Evolutionary conservation across 345 rosid species (phyloP), one percentile per base, ranked within the genome.

Genomic region (Balakata baccata): DNA sequence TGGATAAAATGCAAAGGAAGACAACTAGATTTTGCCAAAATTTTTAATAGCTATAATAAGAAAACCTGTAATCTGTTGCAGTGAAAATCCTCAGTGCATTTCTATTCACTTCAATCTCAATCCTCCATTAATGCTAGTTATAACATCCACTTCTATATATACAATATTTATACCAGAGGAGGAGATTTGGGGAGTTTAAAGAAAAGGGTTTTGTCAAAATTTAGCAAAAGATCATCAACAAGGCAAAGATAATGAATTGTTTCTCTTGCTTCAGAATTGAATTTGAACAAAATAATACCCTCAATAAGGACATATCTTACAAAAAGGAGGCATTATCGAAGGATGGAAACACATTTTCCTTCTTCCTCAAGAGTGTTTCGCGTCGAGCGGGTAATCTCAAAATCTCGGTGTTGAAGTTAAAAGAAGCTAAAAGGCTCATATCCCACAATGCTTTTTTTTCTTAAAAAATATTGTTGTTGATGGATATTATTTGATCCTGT

Each of bases 231-330:
- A 45, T 54, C 2, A 54, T 17, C 23, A 58, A 22, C 11, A 58
- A 58, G 38, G 12, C 37, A 20, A 11, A 38, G 53, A 49, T 16
- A 39, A 76, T 76, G 74, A 62, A 22, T 25, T 14, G 37, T 16
- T 64, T 76, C 22, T 39, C 71, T 5, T 76, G 79, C 29, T 70
- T 65, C 20, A 64, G 57, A 54, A 41, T 59, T 52, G 58, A 56
- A 43, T 7, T 16, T 11, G 47, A 43, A 43, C 7, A 10, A 3
- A 65, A 13, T 3, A n/a, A 20, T 54, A 64, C 79, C 0, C 64
- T 74, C 45, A 54, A 66, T 34, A 20, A 6, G 13, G 54, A 10
- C 12, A 17, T 39, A 54, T 20, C 64, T 16, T 66, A 25, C 29
- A 23, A 22, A 9, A 17, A 22, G 10, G 65, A 23, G 62, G 8